Conservation (phyloP, 257 asterid species). For the Thymus mandschuricus region DNA sequence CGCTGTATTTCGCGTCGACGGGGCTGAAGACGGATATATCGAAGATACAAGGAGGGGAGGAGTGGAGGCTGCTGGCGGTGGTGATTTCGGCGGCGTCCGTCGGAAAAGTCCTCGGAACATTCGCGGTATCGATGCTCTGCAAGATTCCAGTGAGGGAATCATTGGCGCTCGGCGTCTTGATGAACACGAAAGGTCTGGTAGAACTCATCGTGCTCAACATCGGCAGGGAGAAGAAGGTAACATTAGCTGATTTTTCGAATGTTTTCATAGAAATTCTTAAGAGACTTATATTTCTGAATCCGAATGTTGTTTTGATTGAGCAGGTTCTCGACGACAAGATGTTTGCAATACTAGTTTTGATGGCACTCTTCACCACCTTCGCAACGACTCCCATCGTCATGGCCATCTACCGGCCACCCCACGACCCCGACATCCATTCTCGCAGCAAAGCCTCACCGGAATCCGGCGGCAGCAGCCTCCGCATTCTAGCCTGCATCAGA, state of each 20-base stretch:
- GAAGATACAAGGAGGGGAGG: slow-evolving; percentile 37
- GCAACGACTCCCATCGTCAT: background rate
- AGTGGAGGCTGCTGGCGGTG: slow-evolving; percentile 64
- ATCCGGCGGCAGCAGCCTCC: background rate
- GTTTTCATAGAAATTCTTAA: too few relatives aligned
- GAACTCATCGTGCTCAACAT: slow-evolving; percentile 6
- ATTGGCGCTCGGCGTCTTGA: background rate
- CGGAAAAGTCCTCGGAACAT: slow-evolving; percentile 63
- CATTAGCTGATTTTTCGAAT: too few relatives aligned
- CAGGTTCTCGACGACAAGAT: slow-evolving; percentile 1
- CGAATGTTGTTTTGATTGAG: background rate
- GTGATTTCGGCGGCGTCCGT: slow-evolving; percentile 55
- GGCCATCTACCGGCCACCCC: background rate
- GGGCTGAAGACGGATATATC: slow-evolving; percentile 62
- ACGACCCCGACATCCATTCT: background rate
- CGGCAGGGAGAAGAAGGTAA: background rate
- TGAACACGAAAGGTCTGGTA: background rate
- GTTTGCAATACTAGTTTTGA: background rate
- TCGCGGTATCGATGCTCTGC: slow-evolving; percentile 55
- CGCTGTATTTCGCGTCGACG: slow-evolving; percentile 65
- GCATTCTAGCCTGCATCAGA: background rate
- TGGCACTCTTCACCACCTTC: slow-evolving; percentile 6
- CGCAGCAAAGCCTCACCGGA: background rate
- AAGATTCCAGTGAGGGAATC: slow-evolving; percentile 53
- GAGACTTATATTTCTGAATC: too few relatives aligned